Evolutionary conservation across 2,329 filamentous ascomycete genomes (phyloP), one percentile per base, ranked within the genome.

Genomic region (Sporothrix brunneoviolacea): DNA sequence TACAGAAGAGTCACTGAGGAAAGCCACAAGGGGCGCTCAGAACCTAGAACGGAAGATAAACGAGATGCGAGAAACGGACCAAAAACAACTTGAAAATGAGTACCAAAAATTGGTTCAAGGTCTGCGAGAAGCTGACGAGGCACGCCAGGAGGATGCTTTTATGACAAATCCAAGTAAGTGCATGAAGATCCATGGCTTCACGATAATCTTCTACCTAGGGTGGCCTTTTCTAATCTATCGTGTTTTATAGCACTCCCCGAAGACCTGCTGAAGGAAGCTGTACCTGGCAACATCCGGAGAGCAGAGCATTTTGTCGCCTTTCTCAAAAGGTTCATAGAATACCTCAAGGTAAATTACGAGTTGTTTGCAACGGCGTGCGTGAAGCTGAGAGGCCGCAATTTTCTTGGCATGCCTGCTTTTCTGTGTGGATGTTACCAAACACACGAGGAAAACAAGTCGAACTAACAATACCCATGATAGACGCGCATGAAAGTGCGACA

Each of bases 401-500:
- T 38, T 19, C 35, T n/a, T 22, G 36, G n/a, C n/a, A n/a, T n/a
- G n/a, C n/a, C n/a, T n/a, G n/a, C n/a, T n/a, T n/a, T n/a, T n/a
- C n/a, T n/a, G n/a, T n/a, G n/a, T n/a, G n/a, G n/a, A n/a, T n/a
- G n/a, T n/a, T 7, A 22, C 19, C 16, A 36, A 16, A 27, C 18
- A 7, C 24, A 8, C 15, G 10, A 33, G 18, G n/a, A 27, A 19
- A 1, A 9, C 10, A 15, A 36, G 33, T 12, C n/a, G n/a, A n/a
- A 12, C 15, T 13, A 22, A 22, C 28, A 30, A 50, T 42, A 45
- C 22, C 3, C 30, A 22, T 8, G 6, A 10, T 95, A 91, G 76
- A 97, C 91, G 2, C 82, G 94, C 52, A 97, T 98, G 93, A 97
- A 95, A 74, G 91, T 97, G 13, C 83, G 93, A 4, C 90, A 96